A percentile compares a stretch with the other conserved stretches of the same genome.
Evolutionary conservation across 805 yeast genomes (phyloP).

Genomic region (Kodamaea lidongshanica): DNA sequence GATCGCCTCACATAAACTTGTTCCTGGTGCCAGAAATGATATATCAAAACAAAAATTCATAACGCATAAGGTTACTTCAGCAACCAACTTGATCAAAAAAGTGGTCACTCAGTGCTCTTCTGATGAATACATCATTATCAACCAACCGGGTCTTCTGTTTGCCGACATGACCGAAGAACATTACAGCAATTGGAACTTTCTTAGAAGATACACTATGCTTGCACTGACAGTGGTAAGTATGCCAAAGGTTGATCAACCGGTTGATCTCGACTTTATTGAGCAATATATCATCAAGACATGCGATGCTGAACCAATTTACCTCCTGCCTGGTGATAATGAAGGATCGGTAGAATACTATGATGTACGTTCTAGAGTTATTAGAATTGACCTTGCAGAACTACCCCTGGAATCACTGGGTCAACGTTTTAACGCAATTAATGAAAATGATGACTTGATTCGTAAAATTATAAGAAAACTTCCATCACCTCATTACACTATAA

Average conservation of each 20-base stretch:
- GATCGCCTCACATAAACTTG: slow-evolving; percentile 36
- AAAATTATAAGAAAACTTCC: slow-evolving; percentile 63
- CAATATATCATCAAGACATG: slow-evolving; percentile 43
- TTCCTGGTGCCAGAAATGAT: slow-evolving; percentile 24
- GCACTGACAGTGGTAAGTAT: slow-evolving; percentile 59
- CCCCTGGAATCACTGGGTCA: slow-evolving; percentile 16
- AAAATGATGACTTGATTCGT: slow-evolving; percentile 45
- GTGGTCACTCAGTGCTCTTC: slow-evolving; percentile 34
- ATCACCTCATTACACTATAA: slow-evolving; percentile 60
- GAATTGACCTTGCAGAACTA: slow-evolving; percentile 51
- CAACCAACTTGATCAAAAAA: slow-evolving; percentile 30
- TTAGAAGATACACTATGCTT: slow-evolving; percentile 45
- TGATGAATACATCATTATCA: slow-evolving; percentile 32
- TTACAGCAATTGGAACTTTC: slow-evolving; percentile 39
- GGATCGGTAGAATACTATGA: slow-evolving; percentile 57
- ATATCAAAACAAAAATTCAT: slow-evolving; percentile 13
- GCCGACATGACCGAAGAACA: slow-evolving; percentile 23
- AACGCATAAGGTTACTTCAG: slow-evolving; percentile 19
- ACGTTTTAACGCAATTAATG: slow-evolving; percentile 24
- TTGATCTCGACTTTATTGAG: slow-evolving; percentile 41
- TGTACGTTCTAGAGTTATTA: slow-evolving; percentile 54
- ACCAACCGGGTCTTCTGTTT: slow-evolving; percentile 33
- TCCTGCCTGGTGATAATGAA: slow-evolving; percentile 35
- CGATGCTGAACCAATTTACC: slow-evolving; percentile 40
- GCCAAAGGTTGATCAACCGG: slow-evolving; percentile 41